Conservation (phyloP, 2,329 filamentous ascomycete species). For the Sarocladium kiliense region DNA sequence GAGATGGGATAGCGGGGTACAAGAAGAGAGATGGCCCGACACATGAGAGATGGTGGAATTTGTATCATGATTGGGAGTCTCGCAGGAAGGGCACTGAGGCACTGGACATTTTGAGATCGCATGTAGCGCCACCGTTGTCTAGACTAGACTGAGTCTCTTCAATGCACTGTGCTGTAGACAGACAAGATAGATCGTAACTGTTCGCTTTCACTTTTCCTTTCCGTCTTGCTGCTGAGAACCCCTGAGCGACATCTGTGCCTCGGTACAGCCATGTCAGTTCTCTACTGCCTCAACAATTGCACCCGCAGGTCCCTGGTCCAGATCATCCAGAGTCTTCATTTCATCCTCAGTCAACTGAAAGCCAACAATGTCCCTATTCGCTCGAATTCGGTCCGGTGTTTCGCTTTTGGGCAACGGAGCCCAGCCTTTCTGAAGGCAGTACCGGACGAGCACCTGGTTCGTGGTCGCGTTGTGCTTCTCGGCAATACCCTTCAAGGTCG, state of each 20-base stretch:
- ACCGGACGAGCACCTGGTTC: slow-evolving; percentile 62
- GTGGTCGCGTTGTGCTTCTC: slow-evolving; percentile 53
- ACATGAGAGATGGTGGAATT: slow-evolving; percentile 18
- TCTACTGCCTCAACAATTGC: slow-evolving; percentile 18
- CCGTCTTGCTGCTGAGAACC: too few relatives aligned
- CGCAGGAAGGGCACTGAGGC: slow-evolving; percentile 9
- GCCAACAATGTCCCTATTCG: slow-evolving; percentile 55
- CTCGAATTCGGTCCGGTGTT: slow-evolving; percentile 49
- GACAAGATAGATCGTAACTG: too few relatives aligned
- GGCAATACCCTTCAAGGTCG: slow-evolving; percentile 49
- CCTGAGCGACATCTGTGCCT: too few relatives aligned
- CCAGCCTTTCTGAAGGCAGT: slow-evolving; percentile 63
- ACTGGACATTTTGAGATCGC: not conserved
- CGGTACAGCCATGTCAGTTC: slow-evolving; percentile 7
- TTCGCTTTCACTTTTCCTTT: too few relatives aligned
- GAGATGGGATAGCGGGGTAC: slow-evolving; percentile 15
- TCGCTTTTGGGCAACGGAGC: slow-evolving; percentile 63
- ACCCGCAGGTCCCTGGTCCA: slow-evolving; percentile 19
- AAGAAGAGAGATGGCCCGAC: slow-evolving; percentile 15
- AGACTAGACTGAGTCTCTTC: too few relatives aligned
- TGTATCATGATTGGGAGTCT: slow-evolving; percentile 15
- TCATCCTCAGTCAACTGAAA: slow-evolving; percentile 53
- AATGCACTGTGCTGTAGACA: too few relatives aligned
- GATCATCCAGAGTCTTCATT: slow-evolving; percentile 33
- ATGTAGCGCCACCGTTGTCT: not conserved